Conservation (phyloP, 2,329 filamentous ascomycete genomes). For the Paraphaeosphaeria minitans region DNA sequence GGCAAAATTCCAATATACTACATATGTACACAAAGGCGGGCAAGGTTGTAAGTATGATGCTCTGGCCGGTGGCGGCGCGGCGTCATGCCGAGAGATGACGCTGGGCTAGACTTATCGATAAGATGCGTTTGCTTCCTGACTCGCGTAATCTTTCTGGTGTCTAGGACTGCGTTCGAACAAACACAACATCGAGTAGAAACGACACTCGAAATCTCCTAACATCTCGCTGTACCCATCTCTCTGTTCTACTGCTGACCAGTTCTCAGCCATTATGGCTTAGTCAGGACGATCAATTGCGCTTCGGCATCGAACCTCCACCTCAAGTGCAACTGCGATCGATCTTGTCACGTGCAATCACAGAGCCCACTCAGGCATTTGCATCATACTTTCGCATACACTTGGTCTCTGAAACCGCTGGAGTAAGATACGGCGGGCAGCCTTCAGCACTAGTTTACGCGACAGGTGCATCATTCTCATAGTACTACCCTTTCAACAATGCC, state of each 20-base stretch:
- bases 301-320: background rate
- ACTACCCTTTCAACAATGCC: background rate
- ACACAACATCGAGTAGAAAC: background rate
- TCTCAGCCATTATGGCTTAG: background rate
- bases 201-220: background rate
- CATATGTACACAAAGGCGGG: background rate
- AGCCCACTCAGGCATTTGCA: too few relatives aligned
- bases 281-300: background rate
- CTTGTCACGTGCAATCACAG: background rate
- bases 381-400: too few relatives aligned
- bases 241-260: background rate
- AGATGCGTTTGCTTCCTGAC: slow-evolving; percentile 12
- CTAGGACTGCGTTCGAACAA: background rate
- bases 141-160: slow-evolving; percentile 14
- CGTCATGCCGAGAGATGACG: slow-evolving; percentile 22
- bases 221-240: too few relatives aligned
- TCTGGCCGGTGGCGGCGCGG: slow-evolving; percentile 12
- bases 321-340: background rate
- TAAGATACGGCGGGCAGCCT: too few relatives aligned
- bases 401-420: too few relatives aligned
- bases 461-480: too few relatives aligned
- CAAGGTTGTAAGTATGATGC: slow-evolving; percentile 12
- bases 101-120: slow-evolving; percentile 15
- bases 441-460: too few relatives aligned
- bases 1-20: background rate